Base-by-base conservation (phyloP, 129 eudicot genomes). In the Saussurea involucrata region DNA sequence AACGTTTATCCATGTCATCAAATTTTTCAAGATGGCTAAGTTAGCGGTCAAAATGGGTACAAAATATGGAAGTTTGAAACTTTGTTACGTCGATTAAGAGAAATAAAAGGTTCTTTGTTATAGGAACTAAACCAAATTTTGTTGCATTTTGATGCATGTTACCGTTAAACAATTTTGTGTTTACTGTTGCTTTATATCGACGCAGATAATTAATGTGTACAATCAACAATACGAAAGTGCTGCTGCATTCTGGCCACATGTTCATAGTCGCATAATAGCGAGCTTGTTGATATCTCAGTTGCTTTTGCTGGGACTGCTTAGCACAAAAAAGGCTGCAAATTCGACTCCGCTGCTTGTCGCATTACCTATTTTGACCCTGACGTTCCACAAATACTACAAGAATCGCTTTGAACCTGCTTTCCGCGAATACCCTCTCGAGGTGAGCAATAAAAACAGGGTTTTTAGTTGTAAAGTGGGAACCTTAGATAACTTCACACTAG, bases 181-280 rank as follows among this genome's bases (percentile, higher is more conserved):
- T 49, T 17, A 49, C 60, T 0, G 22, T 22, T 74, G 25, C 7
- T 67, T 37, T 40, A n/a, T 68, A 15, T 37, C 27, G 1, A 25
- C 57, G 82, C 88, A 95, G 98, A 84, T 95, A 34, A 95, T 95
- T 64, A 95, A 95, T 55, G 98, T 95, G 76, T 95, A 95, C 85
- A 65, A 95, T 76, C 98, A 95, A 78, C 88, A 81, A 75, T 95
- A 95, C 33, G 98, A 95, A 79, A 95, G 97, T 77, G 95, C 73
- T 75, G 97, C 86, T 53, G 97, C 97, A 31, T 92, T 95, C 73
- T 95, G 99, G 99, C 99, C 99, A 17, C 99, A 95, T 66, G 96
- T 95, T 83, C 97, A 90, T 74, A 84, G 86, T 70, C 97, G 97
- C 58, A 92, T 95, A 37, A 76, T 92, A 42, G 96, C 97, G 25